Evolutionary conservation across 805 yeast species (phyloP).

Genomic region (Komagataella kurtzmanii): DNA sequence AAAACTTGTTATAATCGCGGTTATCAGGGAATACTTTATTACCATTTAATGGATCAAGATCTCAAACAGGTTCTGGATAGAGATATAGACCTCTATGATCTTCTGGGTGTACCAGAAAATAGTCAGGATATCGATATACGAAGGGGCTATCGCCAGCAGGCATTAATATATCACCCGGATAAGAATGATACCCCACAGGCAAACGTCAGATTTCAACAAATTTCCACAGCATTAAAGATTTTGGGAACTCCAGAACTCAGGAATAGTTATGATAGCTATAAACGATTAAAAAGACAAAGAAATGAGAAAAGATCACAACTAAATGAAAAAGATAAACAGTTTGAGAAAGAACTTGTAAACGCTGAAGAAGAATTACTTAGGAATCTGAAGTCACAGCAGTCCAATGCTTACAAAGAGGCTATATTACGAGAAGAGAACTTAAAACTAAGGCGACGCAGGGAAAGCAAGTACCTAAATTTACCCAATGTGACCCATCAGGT

Average conservation of each 20-base stretch:
- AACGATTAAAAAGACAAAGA: conserved; percentile 2
- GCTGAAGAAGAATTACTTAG: conserved; percentile 16
- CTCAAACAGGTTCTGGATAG: conserved; percentile 1
- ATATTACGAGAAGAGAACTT: conserved; percentile 8
- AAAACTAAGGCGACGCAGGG: conserved; percentile 5
- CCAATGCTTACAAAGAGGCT: conserved; percentile 8
- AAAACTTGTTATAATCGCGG: neutral
- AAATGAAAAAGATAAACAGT: conserved; percentile 6
- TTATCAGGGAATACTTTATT: neutral
- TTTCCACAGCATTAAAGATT: conserved; percentile 14
- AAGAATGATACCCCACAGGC: conserved; percentile 16
- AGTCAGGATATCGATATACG: conserved; percentile 8
- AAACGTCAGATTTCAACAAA: conserved; percentile 13
- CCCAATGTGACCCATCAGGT: neutral
- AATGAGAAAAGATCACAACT: conserved; percentile 2
- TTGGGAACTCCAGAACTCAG: conserved; percentile 8
- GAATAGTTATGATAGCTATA: conserved; percentile 10
- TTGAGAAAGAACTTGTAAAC: conserved; percentile 15
- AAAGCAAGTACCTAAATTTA: conserved; percentile 2
- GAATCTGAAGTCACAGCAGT: neutral
- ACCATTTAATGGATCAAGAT: neutral
- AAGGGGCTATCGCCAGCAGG: conserved; percentile 16
- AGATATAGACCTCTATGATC: conserved; percentile 4
- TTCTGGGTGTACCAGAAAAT: conserved; percentile 1
- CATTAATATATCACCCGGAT: conserved; percentile 20